These are phyloP conservation scores for Pythium brassicae DNA, from an alignment of 352 stramenopile genomes.

Conservation along the genomic window DNA sequence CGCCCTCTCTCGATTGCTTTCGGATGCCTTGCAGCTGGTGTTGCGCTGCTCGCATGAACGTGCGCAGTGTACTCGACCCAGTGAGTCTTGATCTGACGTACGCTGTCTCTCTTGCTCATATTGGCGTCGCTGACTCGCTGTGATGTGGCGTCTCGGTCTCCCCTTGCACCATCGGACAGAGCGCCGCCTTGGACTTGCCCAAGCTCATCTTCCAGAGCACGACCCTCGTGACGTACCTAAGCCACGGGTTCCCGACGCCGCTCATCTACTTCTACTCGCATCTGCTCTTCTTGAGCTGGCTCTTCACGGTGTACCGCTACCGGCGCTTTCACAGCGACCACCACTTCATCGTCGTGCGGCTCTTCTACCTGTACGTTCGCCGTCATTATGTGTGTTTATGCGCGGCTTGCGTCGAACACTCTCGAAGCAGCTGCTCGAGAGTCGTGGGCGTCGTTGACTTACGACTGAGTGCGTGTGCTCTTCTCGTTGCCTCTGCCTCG, in stretches of 20 bases:
- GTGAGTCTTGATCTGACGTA: no score
- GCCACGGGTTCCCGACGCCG: conserved; percentile 20
- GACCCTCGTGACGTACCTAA: conserved; percentile 20
- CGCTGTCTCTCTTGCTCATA: no score
- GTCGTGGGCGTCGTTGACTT: no score
- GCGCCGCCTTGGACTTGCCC: conserved; percentile 16
- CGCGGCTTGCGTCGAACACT: no score
- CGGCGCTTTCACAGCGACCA: conserved; percentile 11
- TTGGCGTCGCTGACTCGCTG: background rate
- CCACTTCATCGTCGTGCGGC: conserved; percentile 11
- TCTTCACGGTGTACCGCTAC: conserved; percentile 22
- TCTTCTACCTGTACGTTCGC: conserved; percentile 18
- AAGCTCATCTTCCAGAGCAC: conserved; percentile 24
- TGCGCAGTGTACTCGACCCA: no score
- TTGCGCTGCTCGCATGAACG: no score
- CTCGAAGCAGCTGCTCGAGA: no score
- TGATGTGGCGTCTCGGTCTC: no score
- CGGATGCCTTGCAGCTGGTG: no score
- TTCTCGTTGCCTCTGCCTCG: no score
- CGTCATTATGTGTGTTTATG: background rate
- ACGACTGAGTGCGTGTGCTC: no score
- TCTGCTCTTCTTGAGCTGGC: conserved; percentile 19
- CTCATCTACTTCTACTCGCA: conserved; percentile 22
- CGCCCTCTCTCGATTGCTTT: background rate
- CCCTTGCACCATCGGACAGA: conserved; percentile 1